Base-by-base conservation (phyloP, 495 filamentous ascomycete genomes). In the Tuber umbilicatum region DNA sequence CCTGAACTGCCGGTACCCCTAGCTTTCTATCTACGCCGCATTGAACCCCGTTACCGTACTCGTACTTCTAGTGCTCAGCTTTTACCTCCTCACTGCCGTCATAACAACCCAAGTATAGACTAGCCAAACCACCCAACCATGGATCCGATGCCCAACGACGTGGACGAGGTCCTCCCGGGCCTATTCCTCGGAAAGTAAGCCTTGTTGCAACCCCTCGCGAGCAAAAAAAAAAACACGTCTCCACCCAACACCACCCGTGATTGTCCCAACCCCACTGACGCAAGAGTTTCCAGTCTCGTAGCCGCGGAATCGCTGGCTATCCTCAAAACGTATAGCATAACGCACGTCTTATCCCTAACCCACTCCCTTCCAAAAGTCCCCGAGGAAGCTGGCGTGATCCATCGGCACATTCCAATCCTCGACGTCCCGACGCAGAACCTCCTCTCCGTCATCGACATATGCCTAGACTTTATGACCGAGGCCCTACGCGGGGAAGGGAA, bases 151-250 rank as follows among this genome's bases (percentile, higher is more conserved):
- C 67, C 71, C 21, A 70, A 74, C 42, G 55, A 70, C 16, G 60
- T 79, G 39, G 77, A 79, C 60, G 77, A 79, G 38, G 78, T 79
- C n/a, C 78, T 74, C 55, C 77, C 77, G 6, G 77, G 78, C 47
- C 75, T 79, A 69, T 79, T 70, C 71, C 77, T 79, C 60, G 77
- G 77, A 71, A 68, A 73, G 77, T 72, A 21, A 3, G 72, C 71
- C 12, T 7, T 60, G 14, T 31, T 23, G 6, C 21, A 55, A 55
- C 47, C 23, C 47, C 47, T 17, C 47, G 6, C 23, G 23, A 27
- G 23, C 47, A 55, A 55, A n/a, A n/a, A n/a, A n/a, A n/a, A n/a
- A n/a, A 10, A 55, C 47, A 31, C 3, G 50, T n/a, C 12, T 31
- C 43, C n/a, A 47, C 38, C 35, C 21, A 17, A 39, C 16, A 19